Base-by-base conservation (phyloP, 371 early-diverging fungal species). In the Neoconidiobolus thromboides region DNA sequence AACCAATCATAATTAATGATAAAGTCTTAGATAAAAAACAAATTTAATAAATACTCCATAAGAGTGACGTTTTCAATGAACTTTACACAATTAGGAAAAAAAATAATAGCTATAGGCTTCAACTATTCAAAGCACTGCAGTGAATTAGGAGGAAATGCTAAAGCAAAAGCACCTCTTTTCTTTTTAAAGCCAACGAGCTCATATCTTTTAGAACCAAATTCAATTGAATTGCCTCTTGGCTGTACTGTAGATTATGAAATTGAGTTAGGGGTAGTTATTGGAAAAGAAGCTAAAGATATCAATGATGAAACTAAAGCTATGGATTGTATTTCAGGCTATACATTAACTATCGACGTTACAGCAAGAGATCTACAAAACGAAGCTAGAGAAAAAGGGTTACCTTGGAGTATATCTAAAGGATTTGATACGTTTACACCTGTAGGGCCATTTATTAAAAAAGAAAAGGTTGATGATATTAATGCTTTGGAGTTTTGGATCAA, bases 121-220 rank as follows among this genome's bases (percentile, higher is more conserved):
- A 91, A 91, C 79, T 93, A 69, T 55, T 65, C 66, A 68, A 90
- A 89, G 61, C 94, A 93, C 64, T 91, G 91, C 44, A 87, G 88
- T 65, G 94, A 94, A 69, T 78, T 96, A 2, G 87, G 88, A 49
- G 26, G 26, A 26, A 93, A 91, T 66, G 79, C 86, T 6, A 86
- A 93, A 12, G 93, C 93, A 2, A 85, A 73, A 37, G 67, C 79
- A 2, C 94, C 94, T 26, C 84, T 94, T 69, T 87, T 92, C 69
- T 96, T 96, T 65, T 76, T 96, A 55, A 96, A 96, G 75, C 96
- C 96, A 7, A 82, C 91, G 1, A 83, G 89, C 47, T 90, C 91
- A 6, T 91, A 82, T 62, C 70, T 89, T 56, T 62, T 73, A 9
- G 71, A 77, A 41, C 84, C 84, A 3, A 80, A 79, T 3, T 74